A percentile compares a stretch with the other conserved stretches of the same genome.
These are phyloP conservation scores for Oryza punctata DNA, from an alignment of 176 grass and related monocot genomes.

Conservation along the genomic window DNA sequence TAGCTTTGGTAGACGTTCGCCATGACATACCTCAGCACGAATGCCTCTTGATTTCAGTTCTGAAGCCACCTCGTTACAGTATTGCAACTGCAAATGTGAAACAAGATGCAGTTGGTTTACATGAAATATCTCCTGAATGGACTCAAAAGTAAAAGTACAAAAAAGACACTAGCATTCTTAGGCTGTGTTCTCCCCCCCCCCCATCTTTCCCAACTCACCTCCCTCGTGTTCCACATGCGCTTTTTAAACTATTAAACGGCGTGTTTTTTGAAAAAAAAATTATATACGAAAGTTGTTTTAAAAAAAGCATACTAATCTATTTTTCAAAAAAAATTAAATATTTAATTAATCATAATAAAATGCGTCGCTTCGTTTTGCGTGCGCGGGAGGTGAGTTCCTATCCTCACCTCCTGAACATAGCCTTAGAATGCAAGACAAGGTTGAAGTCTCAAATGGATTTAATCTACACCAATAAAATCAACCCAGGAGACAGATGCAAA, in stretches of 20 bases:
- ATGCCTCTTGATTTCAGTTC: constrained; percentile 74
- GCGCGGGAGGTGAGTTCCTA: too few relatives aligned
- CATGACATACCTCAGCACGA: constrained; percentile 78
- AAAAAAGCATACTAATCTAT: too few relatives aligned
- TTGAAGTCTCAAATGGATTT: neutral
- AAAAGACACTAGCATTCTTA: neutral
- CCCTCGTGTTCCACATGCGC: too few relatives aligned
- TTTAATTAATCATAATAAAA: too few relatives aligned
- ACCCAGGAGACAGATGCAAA: neutral
- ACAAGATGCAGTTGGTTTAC: neutral
- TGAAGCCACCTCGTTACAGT: constrained; percentile 73
- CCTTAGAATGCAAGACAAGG: neutral
- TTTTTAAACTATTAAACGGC: too few relatives aligned
- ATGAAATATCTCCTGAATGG: neutral
- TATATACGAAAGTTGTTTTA: too few relatives aligned
- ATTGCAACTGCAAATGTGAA: constrained; percentile 71
- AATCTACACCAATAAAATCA: neutral
- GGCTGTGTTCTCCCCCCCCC: too few relatives aligned
- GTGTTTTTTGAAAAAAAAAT: too few relatives aligned
- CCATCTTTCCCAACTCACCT: too few relatives aligned
- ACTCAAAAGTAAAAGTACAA: neutral
- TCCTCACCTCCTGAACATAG: too few relatives aligned
- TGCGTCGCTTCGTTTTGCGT: too few relatives aligned
- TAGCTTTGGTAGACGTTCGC: constrained; percentile 78
- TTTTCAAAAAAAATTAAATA: too few relatives aligned